These are phyloP conservation scores for Chrysoporthe puriensis DNA, from an alignment of 2,329 filamentous ascomycete genomes.

Conservation along the genomic window DNA sequence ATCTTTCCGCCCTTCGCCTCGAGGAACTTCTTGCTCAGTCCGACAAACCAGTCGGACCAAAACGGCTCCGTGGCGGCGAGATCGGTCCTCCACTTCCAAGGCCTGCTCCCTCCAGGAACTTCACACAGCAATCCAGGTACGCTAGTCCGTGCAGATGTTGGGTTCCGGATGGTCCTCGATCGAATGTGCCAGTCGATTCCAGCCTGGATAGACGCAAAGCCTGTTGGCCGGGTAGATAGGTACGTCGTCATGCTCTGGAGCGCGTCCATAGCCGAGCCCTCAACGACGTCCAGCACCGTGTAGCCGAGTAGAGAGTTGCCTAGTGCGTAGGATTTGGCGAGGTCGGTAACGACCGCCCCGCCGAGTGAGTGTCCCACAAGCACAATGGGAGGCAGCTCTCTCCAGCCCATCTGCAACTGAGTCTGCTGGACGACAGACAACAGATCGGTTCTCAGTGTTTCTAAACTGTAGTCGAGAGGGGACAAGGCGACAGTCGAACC, in stretches of 20 bases:
- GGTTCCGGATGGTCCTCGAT: constrained; percentile 83
- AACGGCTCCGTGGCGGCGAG: constrained; percentile 82
- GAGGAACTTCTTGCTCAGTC: constrained; percentile 86
- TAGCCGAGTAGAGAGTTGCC: constrained; percentile 77
- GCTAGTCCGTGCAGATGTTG: constrained; percentile 80
- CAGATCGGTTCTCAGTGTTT: constrained; percentile 74
- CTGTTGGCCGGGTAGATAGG: constrained; percentile 76
- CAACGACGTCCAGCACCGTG: constrained; percentile 91
- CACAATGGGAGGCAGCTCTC: constrained; percentile 71
- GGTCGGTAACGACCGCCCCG: constrained; percentile 85
- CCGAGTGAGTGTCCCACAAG: constrained; percentile 92
- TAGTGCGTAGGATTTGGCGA: constrained; percentile 70
- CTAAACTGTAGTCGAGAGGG: constrained; percentile 68
- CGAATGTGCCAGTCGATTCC: constrained; percentile 95
- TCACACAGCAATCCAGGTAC: constrained; percentile 77
- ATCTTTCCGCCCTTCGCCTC: constrained; percentile 81
- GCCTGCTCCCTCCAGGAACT: constrained; percentile 38
- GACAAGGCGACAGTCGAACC: constrained; percentile 65
- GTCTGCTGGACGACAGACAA: constrained; percentile 70
- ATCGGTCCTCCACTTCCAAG: constrained; percentile 87
- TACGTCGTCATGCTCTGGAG: constrained; percentile 94
- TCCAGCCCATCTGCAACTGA: constrained; percentile 71
- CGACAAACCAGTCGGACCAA: constrained; percentile 93
- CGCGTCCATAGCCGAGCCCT: constrained; percentile 93
- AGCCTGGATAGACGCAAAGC: constrained; percentile 76